Conservation (phyloP, 129 eudicot species). For the Smallanthus sonchifolius region DNA sequence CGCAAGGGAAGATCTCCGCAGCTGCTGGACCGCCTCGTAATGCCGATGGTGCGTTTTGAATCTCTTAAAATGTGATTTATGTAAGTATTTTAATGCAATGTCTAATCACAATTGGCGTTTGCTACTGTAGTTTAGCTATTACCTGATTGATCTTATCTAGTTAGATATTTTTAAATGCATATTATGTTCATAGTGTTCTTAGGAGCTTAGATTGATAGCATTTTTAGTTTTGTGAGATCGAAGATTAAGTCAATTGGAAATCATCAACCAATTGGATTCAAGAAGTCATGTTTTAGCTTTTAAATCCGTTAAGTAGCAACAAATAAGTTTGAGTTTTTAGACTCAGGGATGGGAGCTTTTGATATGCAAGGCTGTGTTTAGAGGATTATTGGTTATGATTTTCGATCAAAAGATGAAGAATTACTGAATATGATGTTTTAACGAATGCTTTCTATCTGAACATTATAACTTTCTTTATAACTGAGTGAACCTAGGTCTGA, state of each 20-base stretch:
- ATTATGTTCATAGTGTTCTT: background rate
- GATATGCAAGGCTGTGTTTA: background rate
- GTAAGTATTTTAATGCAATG: background rate
- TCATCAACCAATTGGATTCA: too few species aligned
- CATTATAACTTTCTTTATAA: too few species aligned
- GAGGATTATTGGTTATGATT: background rate
- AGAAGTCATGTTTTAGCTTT: too few species aligned
- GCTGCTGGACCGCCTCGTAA: conserved; percentile 83
- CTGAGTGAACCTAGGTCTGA: too few species aligned
- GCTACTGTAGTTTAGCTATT: background rate
- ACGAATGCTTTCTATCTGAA: too few species aligned
- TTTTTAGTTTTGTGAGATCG: background rate
- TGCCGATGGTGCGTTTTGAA: conserved; percentile 57
- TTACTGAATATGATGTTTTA: too few species aligned
- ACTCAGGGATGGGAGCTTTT: conserved; percentile 8
- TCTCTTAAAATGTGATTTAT: background rate
- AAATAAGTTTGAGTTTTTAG: background rate
- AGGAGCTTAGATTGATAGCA: conserved; percentile 5
- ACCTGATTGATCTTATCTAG: conserved; percentile 7
- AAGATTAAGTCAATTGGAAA: background rate
- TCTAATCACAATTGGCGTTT: background rate
- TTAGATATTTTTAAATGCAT: background rate
- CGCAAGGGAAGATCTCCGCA: conserved; percentile 82
- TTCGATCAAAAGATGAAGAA: too few species aligned
- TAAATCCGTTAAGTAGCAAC: background rate